Evolutionary conservation across 305 asterid species (phyloP).

Genomic region (Solanum chacoense): DNA sequence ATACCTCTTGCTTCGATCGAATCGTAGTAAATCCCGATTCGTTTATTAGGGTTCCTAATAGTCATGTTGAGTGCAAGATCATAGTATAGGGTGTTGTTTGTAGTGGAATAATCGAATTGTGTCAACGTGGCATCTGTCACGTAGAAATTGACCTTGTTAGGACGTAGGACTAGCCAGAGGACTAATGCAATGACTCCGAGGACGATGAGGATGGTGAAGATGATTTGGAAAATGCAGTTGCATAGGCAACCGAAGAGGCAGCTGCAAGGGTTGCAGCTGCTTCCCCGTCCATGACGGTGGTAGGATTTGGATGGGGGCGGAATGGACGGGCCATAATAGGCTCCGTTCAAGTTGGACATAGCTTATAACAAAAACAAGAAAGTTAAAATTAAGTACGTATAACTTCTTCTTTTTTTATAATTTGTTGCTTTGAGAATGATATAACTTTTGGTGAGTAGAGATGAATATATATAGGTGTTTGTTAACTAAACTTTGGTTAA

Average conservation of each 20-base stretch:
- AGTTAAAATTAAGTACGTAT: background rate
- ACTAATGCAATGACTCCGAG: slow-evolving; percentile 6
- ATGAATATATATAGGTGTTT: background rate
- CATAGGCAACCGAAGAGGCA: slow-evolving; percentile 16
- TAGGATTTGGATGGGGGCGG: slow-evolving; percentile 39
- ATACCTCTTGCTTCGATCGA: slow-evolving; percentile 13
- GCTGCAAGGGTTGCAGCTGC: slow-evolving; percentile 21
- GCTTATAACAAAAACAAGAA: background rate
- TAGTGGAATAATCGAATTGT: slow-evolving; percentile 14
- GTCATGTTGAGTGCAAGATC: slow-evolving; percentile 22
- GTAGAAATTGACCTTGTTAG: slow-evolving; percentile 15
- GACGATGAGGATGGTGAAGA: slow-evolving; percentile 16
- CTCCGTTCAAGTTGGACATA: slow-evolving; percentile 58
- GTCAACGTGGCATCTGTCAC: slow-evolving; percentile 9
- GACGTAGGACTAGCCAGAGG: slow-evolving; percentile 19
- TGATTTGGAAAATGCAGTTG: slow-evolving; percentile 14
- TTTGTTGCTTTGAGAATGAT: background rate
- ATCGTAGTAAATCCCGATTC: slow-evolving; percentile 29
- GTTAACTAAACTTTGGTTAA: background rate
- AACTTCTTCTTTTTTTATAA: background rate
- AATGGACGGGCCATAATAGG: slow-evolving; percentile 75
- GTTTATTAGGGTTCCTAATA: slow-evolving; percentile 25
- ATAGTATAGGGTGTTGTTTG: slow-evolving; percentile 19
- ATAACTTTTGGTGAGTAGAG: background rate
- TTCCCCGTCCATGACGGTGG: slow-evolving; percentile 30